Base-by-base conservation (phyloP, 2,329 filamentous ascomycete species). In the Thermothelomyces thermophilus region DNA sequence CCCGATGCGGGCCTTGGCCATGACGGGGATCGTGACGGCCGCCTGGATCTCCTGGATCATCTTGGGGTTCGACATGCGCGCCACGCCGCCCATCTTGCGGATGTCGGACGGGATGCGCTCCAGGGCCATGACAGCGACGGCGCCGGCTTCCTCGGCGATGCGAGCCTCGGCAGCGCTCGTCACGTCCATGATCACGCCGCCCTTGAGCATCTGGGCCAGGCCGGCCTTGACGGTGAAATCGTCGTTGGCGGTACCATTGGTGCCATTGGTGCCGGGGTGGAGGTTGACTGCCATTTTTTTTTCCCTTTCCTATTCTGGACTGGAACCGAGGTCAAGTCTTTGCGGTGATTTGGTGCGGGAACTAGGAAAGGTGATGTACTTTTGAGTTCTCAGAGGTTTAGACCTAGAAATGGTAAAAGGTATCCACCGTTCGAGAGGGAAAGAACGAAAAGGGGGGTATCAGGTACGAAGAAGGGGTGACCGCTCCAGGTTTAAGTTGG, bases 111-210 rank as follows among this genome's bases (percentile, higher is more conserved):
- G 93, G 43, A 97, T 93, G 58, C 93, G 86, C 79, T 97, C 93
- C 55, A 98, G 84, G 34, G 93, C 93, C 93, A 98, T 98, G 74
- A 98, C 93, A 65, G 93, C 93, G 60, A 83, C 87, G 55, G 93
- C 93, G 56, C 93, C 93, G 54, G 93, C 90, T 69, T 97, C 90
- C 71, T 98, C 93, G 66, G 93, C 93, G 67, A 98, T 96, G 72
- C 88, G 88, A 56, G 93, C 90, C 76, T 95, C 90, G 65, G 88
- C 86, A 22, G 90, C 87, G 68, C 91, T 88, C 56, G 94, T 89
- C 51, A 97, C 93, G 71, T 98, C 93, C 93, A 98, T 98, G 72
- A 98, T 98, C 58, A 98, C 93, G 63, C 93, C 93, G 67, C 93
- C 93, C 78, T 97, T 96, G 71, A 97, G 76, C 93, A 98, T 98